Percentiles rank a stretch among this genome's conserved stretches.
Evolutionary conservation across 1,284 basidiomycete species (phyloP).

Genomic region (Leccinum colubrinum): DNA sequence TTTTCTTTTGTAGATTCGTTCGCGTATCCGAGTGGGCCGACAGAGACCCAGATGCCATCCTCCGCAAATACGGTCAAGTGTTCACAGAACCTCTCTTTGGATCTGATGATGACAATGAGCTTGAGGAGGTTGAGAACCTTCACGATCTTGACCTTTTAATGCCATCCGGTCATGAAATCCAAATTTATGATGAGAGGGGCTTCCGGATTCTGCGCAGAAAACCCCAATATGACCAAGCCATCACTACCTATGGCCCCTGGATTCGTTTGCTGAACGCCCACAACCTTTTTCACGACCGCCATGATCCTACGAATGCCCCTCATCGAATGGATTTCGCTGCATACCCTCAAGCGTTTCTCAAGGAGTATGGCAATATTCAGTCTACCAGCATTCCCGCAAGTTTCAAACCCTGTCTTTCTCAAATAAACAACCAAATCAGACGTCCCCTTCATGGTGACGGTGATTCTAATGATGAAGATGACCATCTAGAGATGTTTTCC

Average conservation of each 20-base stretch:
- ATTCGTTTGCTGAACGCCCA: background rate
- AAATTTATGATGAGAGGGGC: no score
- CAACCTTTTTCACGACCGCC: background rate
- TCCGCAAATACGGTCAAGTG: no score
- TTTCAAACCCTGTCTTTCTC: background rate
- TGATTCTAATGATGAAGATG: background rate
- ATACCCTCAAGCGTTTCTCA: background rate
- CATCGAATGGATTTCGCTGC: background rate
- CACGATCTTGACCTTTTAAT: no score
- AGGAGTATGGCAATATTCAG: background rate
- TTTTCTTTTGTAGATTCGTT: no score
- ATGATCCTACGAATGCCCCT: background rate
- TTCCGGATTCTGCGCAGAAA: no score
- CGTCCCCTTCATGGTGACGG: background rate
- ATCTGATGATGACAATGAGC: no score
- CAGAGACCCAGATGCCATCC: no score
- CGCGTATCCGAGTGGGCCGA: no score
- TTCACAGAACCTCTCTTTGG: no score
- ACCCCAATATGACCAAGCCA: no score
- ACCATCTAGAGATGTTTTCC: background rate
- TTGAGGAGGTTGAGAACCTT: no score
- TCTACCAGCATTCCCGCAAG: background rate
- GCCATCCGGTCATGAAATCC: no score
- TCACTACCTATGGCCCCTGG: background rate
- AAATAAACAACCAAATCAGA: background rate